phyloP scores from a whole-genome alignment of 208 protist genomes.

The Novymonas esmeraldas region DNA sequence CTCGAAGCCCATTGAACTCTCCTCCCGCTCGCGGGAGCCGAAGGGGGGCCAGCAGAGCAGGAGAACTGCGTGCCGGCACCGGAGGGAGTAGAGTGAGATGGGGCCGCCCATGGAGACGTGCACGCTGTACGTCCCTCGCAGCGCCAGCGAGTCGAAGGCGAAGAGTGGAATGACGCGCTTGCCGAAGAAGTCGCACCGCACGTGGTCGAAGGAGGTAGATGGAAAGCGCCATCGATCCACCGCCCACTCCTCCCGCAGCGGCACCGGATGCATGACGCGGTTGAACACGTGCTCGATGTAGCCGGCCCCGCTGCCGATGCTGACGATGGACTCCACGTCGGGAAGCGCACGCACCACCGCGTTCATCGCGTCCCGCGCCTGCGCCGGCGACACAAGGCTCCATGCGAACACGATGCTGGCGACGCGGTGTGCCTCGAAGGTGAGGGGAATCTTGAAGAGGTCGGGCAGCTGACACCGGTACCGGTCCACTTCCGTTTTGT shows the following conservation, averaged over 20 bases:
- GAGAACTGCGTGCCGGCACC: constrained; percentile 67
- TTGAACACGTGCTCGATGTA: constrained; percentile 93
- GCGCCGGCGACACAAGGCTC: constrained; percentile 76
- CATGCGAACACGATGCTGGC: constrained; percentile 81
- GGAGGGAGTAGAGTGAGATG: constrained; percentile 70
- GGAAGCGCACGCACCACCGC: constrained; percentile 51
- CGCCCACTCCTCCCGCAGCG: constrained; percentile 35
- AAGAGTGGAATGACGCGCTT: constrained; percentile 60
- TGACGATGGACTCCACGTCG: constrained; percentile 64
- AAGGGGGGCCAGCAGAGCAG: constrained; percentile 91
- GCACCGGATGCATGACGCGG: constrained; percentile 68
- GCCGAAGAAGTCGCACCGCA: constrained; percentile 57
- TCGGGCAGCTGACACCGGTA: constrained; percentile 70
- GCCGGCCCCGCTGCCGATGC: constrained; percentile 79
- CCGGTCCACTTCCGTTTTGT: constrained; percentile 77
- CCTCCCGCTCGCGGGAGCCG: constrained; percentile 83
- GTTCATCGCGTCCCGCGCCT: constrained; percentile 76
- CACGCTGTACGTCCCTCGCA: constrained; percentile 80
- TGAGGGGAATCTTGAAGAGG: constrained; percentile 82
- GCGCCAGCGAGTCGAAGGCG: constrained; percentile 83
- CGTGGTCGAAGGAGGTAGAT: constrained; percentile 67
- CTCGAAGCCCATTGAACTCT: constrained; percentile 93
- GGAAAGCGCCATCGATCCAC: constrained; percentile 37
- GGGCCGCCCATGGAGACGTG: constrained; percentile 81
- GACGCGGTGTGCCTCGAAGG: constrained; percentile 84